Evolutionary conservation across 164 flowering plant species (phyloP).

Genomic region (Protea cynaroides): DNA sequence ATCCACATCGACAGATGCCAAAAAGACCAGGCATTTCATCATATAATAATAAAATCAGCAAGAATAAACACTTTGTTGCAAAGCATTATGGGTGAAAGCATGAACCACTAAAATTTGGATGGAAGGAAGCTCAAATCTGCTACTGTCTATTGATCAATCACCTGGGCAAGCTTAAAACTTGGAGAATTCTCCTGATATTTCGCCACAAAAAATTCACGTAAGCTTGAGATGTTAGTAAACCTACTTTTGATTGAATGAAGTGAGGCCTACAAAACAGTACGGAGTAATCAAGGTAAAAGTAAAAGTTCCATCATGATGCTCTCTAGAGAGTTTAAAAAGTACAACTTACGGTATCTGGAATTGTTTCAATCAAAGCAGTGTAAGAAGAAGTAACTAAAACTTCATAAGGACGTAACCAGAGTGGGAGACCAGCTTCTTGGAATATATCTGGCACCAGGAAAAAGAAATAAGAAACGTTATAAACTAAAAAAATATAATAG

Average conservation of each 20-base stretch:
- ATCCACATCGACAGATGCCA: background rate
- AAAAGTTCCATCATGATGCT: background rate
- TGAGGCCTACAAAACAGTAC: conserved; percentile 63
- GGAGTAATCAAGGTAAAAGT: background rate
- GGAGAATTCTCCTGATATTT: conserved; percentile 95
- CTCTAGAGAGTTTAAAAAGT: background rate
- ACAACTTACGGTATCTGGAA: conserved; percentile 85
- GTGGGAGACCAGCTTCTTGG: conserved; percentile 99
- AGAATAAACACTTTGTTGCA: no score
- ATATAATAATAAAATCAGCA: no score
- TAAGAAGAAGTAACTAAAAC: conserved; percentile 96
- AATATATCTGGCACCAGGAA: conserved; percentile 69
- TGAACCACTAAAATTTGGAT: background rate
- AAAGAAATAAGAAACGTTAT: background rate
- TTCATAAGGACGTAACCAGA: conserved; percentile 99
- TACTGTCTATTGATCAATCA: conserved; percentile 23
- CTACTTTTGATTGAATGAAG: conserved; percentile 95
- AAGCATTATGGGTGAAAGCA: no score
- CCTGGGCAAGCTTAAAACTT: conserved; percentile 98
- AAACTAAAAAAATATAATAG: no score
- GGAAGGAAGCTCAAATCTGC: background rate
- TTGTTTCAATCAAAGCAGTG: conserved; percentile 97
- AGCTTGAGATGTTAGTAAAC: conserved; percentile 70
- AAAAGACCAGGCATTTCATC: background rate
- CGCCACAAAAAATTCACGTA: conserved; percentile 86